A percentile compares a stretch with the other conserved stretches of the same genome.
Conservation (phyloP, 352 stramenopile species). For the Globisporangium paroecandrum region DNA sequence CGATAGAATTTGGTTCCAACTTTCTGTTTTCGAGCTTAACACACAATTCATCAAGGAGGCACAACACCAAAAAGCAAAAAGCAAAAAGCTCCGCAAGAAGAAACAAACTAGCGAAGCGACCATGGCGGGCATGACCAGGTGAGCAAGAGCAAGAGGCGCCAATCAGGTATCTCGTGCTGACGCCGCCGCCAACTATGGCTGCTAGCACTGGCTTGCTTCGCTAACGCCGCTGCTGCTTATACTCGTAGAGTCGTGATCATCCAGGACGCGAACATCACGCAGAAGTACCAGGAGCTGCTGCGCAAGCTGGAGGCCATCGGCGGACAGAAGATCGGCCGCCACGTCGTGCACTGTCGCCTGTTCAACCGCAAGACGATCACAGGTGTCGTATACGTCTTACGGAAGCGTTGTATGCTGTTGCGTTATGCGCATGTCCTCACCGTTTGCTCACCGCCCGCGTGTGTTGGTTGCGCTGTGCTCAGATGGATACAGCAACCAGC, state of each 20-base stretch:
- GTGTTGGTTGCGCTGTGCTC: slow-evolving; percentile 10
- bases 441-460: neutral
- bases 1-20: no score
- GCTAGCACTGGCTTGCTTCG: neutral
- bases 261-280: slow-evolving; percentile 73
- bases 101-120: slow-evolving; percentile 11
- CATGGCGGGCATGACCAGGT: slow-evolving; percentile 81
- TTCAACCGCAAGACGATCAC: slow-evolving; percentile 82
- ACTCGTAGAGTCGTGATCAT: slow-evolving; percentile 69
- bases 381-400: slow-evolving; percentile 24
- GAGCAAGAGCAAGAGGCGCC: slow-evolving; percentile 6
- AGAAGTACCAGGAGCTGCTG: slow-evolving; percentile 86
- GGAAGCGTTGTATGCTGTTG: neutral
- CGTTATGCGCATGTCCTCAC: neutral
- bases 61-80: neutral
- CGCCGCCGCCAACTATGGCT: neutral
- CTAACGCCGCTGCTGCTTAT: neutral
- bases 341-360: slow-evolving; percentile 84
- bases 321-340: slow-evolving; percentile 69
- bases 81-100: no score
- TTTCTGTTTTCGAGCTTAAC: neutral
- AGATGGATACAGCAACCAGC: slow-evolving; percentile 84
- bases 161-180: neutral
- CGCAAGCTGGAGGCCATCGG: slow-evolving; percentile 83
- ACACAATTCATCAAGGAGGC: neutral